These are phyloP conservation scores for Auricularia sp. DNA, from an alignment of 768 basidiomycete genomes.

Conservation along the genomic window DNA sequence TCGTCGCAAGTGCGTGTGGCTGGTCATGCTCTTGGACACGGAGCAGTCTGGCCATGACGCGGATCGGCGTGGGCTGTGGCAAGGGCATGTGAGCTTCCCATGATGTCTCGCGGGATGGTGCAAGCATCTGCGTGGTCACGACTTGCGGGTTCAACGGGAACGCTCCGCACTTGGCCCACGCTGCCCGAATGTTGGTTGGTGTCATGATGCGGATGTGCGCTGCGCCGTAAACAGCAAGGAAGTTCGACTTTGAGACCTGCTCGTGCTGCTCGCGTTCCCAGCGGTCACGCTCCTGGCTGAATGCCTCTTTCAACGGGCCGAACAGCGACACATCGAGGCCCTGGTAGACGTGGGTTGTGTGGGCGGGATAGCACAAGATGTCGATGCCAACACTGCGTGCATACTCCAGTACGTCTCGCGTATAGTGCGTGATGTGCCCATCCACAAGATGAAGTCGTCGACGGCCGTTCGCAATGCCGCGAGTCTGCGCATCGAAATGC, in stretches of 20 bases:
- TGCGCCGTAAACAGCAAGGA: slow-evolving; percentile 24
- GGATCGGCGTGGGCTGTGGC: slow-evolving; percentile 17
- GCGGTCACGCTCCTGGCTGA: background rate
- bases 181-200: background rate
- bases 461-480: slow-evolving; percentile 22
- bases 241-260: slow-evolving; percentile 27
- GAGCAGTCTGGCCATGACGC: slow-evolving; percentile 14
- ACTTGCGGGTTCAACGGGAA: background rate
- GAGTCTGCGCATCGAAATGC: slow-evolving; percentile 28
- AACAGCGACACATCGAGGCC: slow-evolving; percentile 23
- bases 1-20: background rate
- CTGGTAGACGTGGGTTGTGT: slow-evolving; percentile 37
- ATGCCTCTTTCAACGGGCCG: background rate
- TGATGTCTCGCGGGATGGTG: slow-evolving; percentile 15
- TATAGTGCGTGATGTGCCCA: slow-evolving; percentile 38
- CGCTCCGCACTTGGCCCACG: background rate
- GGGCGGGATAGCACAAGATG: slow-evolving; percentile 36
- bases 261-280: slow-evolving; percentile 14
- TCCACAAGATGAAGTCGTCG: slow-evolving; percentile 31
- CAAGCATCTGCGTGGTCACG: background rate
- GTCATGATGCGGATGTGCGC: slow-evolving; percentile 21
- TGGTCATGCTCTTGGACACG: background rate
- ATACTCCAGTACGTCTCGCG: slow-evolving; percentile 28
- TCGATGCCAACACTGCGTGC: slow-evolving; percentile 27
- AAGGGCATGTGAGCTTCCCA: slow-evolving; percentile 16